Base-by-base conservation (phyloP, 345 rosid genomes). In the Sonneratia caseolaris region DNA sequence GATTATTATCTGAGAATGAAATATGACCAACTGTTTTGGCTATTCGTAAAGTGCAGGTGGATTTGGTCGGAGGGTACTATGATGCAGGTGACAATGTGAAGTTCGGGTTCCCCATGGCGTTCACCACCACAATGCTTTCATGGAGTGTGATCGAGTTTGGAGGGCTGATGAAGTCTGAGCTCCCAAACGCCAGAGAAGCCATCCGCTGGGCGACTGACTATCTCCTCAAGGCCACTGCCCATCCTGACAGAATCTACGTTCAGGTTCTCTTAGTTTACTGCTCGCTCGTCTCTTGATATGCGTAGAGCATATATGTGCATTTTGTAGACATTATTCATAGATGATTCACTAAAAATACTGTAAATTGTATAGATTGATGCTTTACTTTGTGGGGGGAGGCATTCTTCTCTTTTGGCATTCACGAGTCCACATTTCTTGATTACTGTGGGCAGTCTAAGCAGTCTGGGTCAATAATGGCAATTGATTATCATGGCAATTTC, bases 61-160 rank as follows among this genome's bases (percentile, higher is more conserved):
- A 95, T 82, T 82, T 95, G 81, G 94, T 86, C 2, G 99, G 99
- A 19, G 98, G 99, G 43, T 95, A 95, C 86, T 95, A 95, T 72
- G 99, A 95, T 80, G 99, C 99, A 43, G 98, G 99, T 55, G 99
- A 95, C 81, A 95, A 95, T 59, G 89, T 95, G 70, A 95, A 95
- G 76, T 95, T 95, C 64, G 98, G 98, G 37, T 88, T 95, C 68
- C 99, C 99, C 12, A 92, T 95, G 98, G 97, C 99, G 68, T 95
- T 92, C 83, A 95, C 98, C 38, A 84, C 93, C 48, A 89, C 99
- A 40, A 85, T 95, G 97, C 82, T 95, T 35, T 84, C 99, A 12
- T 92, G 99, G 99, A 92, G 97, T 76, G 99, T 91, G 27, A 86
- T 96, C 74, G 99, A 95, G 84, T 95, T 90, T n/a, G 98, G 97